phyloP scores from a whole-genome alignment of 2,329 filamentous ascomycete species.

The Aureobasidium sp. region DNA sequence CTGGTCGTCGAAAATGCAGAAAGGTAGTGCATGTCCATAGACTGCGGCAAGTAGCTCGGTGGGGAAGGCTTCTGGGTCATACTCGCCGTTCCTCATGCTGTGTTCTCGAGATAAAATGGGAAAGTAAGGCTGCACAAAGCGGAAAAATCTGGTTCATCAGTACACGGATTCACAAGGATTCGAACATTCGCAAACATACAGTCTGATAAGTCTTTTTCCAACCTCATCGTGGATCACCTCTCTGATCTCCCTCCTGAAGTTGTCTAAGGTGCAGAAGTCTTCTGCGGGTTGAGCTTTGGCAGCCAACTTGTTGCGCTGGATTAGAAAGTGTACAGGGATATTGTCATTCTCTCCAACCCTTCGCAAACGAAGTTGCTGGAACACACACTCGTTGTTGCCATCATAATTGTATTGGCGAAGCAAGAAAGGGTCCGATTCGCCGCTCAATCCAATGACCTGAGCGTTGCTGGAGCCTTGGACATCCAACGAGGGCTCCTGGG shows the following conservation, averaged over 20 bases:
- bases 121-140: conserved; percentile 39
- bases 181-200: conserved; percentile 20
- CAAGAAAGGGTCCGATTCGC: conserved; percentile 27
- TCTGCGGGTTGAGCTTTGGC: conserved; percentile 29
- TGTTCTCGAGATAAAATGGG: conserved; percentile 34
- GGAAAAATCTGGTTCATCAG: conserved; percentile 25
- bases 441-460: conserved; percentile 27
- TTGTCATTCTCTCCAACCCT: conserved; percentile 19
- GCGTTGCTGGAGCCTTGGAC: conserved; percentile 25
- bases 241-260: conserved; percentile 25
- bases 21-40: conserved; percentile 38
- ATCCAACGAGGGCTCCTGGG: conserved; percentile 26
- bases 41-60: conserved; percentile 35
- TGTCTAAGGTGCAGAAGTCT: conserved; percentile 19
- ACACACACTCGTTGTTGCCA: conserved; percentile 27
- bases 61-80: conserved; percentile 27
- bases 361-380: conserved; percentile 25
- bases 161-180: background rate
- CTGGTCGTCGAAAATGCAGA: conserved; percentile 37
- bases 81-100: conserved; percentile 23
- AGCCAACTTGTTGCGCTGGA: conserved; percentile 28
- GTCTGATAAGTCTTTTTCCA: conserved; percentile 32
- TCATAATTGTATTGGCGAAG: conserved; percentile 27
- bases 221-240: conserved; percentile 25
- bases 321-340: conserved; percentile 28